Base-by-base conservation (phyloP, 2,329 filamentous ascomycete genomes). In the Nemania sp. region DNA sequence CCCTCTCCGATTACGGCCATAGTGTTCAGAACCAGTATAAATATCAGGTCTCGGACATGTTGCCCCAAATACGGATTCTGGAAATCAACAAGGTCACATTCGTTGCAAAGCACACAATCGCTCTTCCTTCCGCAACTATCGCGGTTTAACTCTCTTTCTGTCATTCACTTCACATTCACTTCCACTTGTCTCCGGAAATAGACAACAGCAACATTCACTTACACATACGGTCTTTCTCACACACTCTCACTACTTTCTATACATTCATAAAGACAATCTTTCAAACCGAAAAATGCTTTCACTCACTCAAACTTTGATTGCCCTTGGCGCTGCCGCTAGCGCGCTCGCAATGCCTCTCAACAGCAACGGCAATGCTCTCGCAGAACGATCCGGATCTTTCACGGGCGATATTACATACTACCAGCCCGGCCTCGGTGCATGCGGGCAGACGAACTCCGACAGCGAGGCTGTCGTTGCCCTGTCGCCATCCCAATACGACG, bases 371-470 rank as follows among this genome's bases (percentile, higher is more conserved):
- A 32, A 38, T 15, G 20, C 27, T 22, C 10, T 35, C 29, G 32
- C 51, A 41, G 26, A 18, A n/a, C 56, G 53, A 2, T 62, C 62
- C 11, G 58, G 49, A 26, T 27, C 58, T 67, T 72, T 68, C 64
- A 56, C 62, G 1, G 75, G 74, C 15, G 74, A 77, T 63, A 52
- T 77, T 24, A 77, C 75, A 1, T 76, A 74, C 73, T 77, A 75
- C 70, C 32, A 66, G 52, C 75, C 75, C 0, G 75, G 75, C 0
- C 75, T 77, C 1, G 76, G 75, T 29, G 72, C 75, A 0, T 77
- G 75, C 66, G 75, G 75, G 8, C 13, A 51, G 64, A 74, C 72
- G 20, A 74, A 62, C 74, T 41, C 64, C 1, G 75, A 73, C 22
- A 61, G 66, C 56, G 74, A 77, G 22, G 18, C 41, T 20, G 72